phyloP scores from a whole-genome alignment of 2,329 filamentous ascomycete genomes.

The Gyromitra esculenta region DNA sequence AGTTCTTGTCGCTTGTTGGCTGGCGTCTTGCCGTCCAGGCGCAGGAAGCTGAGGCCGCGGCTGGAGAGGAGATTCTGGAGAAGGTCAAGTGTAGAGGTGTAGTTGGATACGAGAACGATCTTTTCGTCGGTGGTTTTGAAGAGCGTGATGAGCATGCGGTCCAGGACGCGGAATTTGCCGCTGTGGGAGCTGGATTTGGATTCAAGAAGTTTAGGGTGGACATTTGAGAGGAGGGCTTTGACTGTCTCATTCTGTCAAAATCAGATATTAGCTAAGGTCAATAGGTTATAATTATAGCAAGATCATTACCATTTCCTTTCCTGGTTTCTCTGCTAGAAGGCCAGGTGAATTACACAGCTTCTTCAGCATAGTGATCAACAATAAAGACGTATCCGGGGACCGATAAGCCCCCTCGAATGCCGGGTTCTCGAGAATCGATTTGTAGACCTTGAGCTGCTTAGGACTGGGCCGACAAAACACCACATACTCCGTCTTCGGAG shows the following conservation, averaged over 20 bases:
- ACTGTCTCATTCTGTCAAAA: conserved; percentile 58
- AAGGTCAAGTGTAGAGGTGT: conserved; percentile 76
- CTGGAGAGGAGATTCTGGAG: conserved; percentile 70
- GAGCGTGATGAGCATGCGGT: conserved; percentile 71
- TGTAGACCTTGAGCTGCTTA: conserved; percentile 70
- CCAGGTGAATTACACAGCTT: conserved; percentile 78
- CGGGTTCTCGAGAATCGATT: conserved; percentile 71
- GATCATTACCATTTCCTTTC: conserved; percentile 58
- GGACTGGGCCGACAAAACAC: conserved; percentile 72
- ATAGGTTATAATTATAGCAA: no score
- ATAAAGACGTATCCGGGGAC: conserved; percentile 70
- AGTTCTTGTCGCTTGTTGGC: conserved; percentile 72
- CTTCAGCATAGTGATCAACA: conserved; percentile 77
- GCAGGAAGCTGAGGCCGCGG: conserved; percentile 71
- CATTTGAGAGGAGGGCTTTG: conserved; percentile 64
- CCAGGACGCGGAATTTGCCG: conserved; percentile 73
- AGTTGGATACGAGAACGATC: conserved; percentile 79
- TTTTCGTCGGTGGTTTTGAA: conserved; percentile 72
- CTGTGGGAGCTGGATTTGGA: conserved; percentile 68
- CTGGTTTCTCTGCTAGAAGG: conserved; percentile 67
- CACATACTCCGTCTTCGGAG: conserved; percentile 73
- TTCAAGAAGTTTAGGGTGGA: conserved; percentile 67
- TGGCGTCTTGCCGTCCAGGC: conserved; percentile 75
- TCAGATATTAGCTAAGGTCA: conserved; percentile 26
- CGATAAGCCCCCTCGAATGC: conserved; percentile 71